Evolutionary conservation across 345 rosid genomes (phyloP).

Genomic region (Geranium rotundifolium): DNA sequence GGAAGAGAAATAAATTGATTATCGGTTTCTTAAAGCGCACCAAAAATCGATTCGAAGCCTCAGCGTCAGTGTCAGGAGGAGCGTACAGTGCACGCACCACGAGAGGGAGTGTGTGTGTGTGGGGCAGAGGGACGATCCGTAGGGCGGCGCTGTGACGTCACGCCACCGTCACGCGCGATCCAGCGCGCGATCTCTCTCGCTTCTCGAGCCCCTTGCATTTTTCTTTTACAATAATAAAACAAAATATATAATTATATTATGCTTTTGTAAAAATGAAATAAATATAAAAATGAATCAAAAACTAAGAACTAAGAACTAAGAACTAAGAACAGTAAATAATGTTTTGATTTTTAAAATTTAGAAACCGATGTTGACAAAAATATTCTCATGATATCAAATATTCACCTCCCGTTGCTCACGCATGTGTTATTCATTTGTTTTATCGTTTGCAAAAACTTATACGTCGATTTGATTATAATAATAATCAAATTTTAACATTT

Average conservation of each 20-base stretch:
- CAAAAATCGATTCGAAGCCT: background rate
- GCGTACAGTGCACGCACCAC: background rate
- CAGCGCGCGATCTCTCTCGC: constrained; percentile 3
- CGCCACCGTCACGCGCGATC: constrained; percentile 22
- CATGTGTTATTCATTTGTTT: too few species aligned
- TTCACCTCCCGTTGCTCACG: too few species aligned
- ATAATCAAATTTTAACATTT: too few species aligned
- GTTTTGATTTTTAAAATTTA: too few species aligned
- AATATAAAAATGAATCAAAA: too few species aligned
- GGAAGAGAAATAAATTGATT: background rate
- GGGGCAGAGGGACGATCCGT: constrained; percentile 5
- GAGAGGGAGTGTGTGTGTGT: background rate
- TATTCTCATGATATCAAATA: too few species aligned
- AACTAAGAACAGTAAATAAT: too few species aligned
- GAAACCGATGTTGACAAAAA: too few species aligned
- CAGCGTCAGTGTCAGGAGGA: background rate
- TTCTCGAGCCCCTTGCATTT: constrained; percentile 3
- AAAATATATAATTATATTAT: background rate
- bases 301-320: too few species aligned
- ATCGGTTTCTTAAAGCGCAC: background rate
- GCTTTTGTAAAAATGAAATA: background rate
- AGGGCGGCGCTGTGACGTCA: constrained; percentile 22
- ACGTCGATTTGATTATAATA: too few species aligned
- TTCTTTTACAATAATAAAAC: background rate
- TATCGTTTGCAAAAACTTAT: too few species aligned